These are phyloP conservation scores for Paracoccidioides brasiliensis DNA, from an alignment of 2,329 filamentous ascomycete genomes.

Conservation along the genomic window DNA sequence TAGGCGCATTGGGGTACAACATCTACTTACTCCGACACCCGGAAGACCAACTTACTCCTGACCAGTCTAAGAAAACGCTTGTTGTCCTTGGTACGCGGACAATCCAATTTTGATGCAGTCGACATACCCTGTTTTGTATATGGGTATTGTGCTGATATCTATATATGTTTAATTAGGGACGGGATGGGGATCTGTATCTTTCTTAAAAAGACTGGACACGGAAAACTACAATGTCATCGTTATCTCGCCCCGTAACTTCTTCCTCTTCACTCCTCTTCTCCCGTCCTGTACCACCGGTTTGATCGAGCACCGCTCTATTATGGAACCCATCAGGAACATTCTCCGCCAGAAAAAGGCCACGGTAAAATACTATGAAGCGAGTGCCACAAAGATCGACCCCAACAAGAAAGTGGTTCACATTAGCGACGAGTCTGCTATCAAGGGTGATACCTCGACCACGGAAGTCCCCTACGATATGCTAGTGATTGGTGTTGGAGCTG, in stretches of 20 bases:
- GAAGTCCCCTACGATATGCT: slow-evolving; percentile 98
- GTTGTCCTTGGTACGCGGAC: slow-evolving; percentile 68
- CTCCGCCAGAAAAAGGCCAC: slow-evolving; percentile 85
- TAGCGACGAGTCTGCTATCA: slow-evolving; percentile 84
- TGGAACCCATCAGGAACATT: slow-evolving; percentile 97
- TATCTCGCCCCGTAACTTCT: slow-evolving; percentile 97
- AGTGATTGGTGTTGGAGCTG: slow-evolving; percentile 89
- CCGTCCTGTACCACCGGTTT: slow-evolving; percentile 95
- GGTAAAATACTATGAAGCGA: slow-evolving; percentile 96
- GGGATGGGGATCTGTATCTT: slow-evolving; percentile 89
- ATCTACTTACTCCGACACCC: slow-evolving; percentile 77
- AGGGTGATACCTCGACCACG: slow-evolving; percentile 66
- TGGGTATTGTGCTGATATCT: slow-evolving; percentile 12
- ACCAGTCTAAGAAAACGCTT: slow-evolving; percentile 89
- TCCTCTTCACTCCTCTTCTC: slow-evolving; percentile 95
- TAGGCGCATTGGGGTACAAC: slow-evolving; percentile 62
- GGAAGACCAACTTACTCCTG: slow-evolving; percentile 60
- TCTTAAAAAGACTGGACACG: slow-evolving; percentile 96
- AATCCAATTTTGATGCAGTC: not conserved
- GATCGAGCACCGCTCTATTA: slow-evolving; percentile 98
- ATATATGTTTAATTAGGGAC: slow-evolving; percentile 50
- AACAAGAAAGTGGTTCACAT: slow-evolving; percentile 80
- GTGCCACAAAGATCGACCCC: slow-evolving; percentile 88
- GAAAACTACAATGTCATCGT: slow-evolving; percentile 99
- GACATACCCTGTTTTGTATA: not conserved